Conservation (phyloP, 2,329 filamentous ascomycete genomes). For the Hypoxylon sp. region DNA sequence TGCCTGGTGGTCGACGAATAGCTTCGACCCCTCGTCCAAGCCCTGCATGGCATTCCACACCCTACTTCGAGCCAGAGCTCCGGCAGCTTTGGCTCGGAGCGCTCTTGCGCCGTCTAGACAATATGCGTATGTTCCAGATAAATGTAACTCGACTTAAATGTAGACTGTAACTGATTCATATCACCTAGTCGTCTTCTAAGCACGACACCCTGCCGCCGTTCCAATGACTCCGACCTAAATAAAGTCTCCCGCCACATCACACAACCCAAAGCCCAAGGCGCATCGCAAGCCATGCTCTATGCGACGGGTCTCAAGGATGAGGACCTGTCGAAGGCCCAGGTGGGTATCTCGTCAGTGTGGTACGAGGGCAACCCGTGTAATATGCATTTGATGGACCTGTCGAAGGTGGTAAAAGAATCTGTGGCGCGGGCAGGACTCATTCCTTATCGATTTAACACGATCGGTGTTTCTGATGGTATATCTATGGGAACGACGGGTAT, state of each 20-base stretch:
- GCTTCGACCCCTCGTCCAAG: conserved; percentile 25
- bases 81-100: conserved; percentile 49
- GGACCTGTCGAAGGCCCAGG: conserved; percentile 96
- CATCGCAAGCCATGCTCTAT: conserved; percentile 99
- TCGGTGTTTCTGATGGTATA: conserved; percentile 96
- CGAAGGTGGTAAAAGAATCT: conserved; percentile 75
- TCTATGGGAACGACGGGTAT: conserved; percentile 99
- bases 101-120: conserved; percentile 45
- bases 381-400: conserved; percentile 96
- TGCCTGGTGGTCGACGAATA: conserved; percentile 25
- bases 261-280: conserved; percentile 97
- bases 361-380: conserved; percentile 99
- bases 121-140: conserved; percentile 47
- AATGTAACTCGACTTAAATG: neutral
- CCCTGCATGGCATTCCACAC: conserved; percentile 49
- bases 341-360: conserved; percentile 98
- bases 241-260: conserved; percentile 87
- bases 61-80: conserved; percentile 51
- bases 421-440: conserved; percentile 80
- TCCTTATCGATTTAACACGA: conserved; percentile 98
- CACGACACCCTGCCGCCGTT: conserved; percentile 62
- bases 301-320: conserved; percentile 88
- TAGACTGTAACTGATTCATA: conserved; percentile 30
- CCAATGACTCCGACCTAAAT: conserved; percentile 76
- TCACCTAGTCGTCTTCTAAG: conserved; percentile 63